Conservation (phyloP, 2,329 filamentous ascomycete genomes). For the Podosphaera fusca region DNA sequence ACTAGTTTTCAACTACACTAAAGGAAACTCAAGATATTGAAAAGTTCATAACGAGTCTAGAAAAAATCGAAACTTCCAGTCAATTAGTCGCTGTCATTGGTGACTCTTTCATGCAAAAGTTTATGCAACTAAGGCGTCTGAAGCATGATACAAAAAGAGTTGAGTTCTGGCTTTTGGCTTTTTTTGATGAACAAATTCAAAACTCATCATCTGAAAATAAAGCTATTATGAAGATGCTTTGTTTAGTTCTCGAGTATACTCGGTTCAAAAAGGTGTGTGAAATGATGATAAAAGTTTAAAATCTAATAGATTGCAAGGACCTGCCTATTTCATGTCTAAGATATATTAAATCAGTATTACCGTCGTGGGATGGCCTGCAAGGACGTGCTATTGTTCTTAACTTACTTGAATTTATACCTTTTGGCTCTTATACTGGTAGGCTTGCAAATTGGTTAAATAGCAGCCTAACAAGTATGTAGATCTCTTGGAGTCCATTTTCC, state of each 20-base stretch:
- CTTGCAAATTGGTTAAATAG: not conserved
- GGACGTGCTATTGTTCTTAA: conserved; percentile 30
- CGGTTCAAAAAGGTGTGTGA: conserved; percentile 28
- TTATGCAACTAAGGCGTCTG: conserved; percentile 40
- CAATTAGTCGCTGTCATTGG: conserved; percentile 57
- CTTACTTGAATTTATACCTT: conserved; percentile 30
- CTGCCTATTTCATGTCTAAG: conserved; percentile 19
- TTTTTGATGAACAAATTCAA: conserved; percentile 28
- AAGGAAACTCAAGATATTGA: conserved; percentile 57
- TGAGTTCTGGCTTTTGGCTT: conserved; percentile 33
- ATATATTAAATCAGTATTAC: conserved; percentile 30
- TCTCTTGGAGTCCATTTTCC: conserved; percentile 25
- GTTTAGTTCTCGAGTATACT: conserved; percentile 32
- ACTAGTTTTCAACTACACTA: conserved; percentile 36
- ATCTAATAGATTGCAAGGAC: conserved; percentile 7
- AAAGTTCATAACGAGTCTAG: conserved; percentile 47
- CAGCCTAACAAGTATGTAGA: conserved; percentile 19
- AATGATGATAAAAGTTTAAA: not conserved
- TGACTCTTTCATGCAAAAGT: conserved; percentile 58
- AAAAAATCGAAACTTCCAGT: conserved; percentile 60
- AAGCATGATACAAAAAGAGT: conserved; percentile 27
- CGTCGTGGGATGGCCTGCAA: conserved; percentile 36
- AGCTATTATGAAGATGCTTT: conserved; percentile 28
- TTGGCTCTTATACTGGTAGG: conserved; percentile 32
- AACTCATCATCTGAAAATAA: conserved; percentile 21